Base-by-base conservation (phyloP, 192 early-diverging fungal species). In the Backusella macrospora region DNA sequence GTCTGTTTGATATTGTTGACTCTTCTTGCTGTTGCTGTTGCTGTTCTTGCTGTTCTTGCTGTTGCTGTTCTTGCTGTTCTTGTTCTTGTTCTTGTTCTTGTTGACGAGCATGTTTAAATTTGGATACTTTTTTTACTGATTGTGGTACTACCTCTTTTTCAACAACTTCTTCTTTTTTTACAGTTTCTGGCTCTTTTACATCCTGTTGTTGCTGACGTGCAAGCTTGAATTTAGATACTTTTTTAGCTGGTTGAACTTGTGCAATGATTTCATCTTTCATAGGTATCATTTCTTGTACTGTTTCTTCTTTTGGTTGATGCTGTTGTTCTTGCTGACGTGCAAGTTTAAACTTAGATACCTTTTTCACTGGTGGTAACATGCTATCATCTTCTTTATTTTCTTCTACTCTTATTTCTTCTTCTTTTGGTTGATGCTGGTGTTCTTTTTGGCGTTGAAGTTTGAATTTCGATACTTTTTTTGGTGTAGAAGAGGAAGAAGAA, bases 161-260 rank as follows among this genome's bases (percentile, higher is more conserved):
- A 15, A 39, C n/a, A 15, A 39, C 34, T 39, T 71, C 34, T 39
- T 71, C 14, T 18, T 71, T 38, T n/a, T 23, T 59, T 12, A 59
- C 34, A 15, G 38, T 7, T 62, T 59, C 43, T 38, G 40, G 37
- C 9, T 38, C 45, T 21, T 48, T 68, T 7, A 40, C 43, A 38
- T 52, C 3, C n/a, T 44, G 62, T 42, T 73, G 66, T 34, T 74
- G 48, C 46, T 78, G 44, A 16, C 55, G 69, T 42, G 55, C 62
- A 45, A 74, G 70, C 75, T 79, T 79, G 70, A 79, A 79, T 6
- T 48, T 37, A 23, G 78, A 75, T 46, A 59, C 34, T 40, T 79
- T 78, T 71, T 71, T 74, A 23, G 40, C 49, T 16, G 59, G 42
- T 34, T 37, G 69, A 9, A 72, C 70, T 26, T 70, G 63, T 5